Percentiles rank a stretch among this genome's conserved stretches.
These are phyloP conservation scores for Metschnikowia colocasiae DNA, from an alignment of 805 yeast species.

Conservation along the genomic window DNA sequence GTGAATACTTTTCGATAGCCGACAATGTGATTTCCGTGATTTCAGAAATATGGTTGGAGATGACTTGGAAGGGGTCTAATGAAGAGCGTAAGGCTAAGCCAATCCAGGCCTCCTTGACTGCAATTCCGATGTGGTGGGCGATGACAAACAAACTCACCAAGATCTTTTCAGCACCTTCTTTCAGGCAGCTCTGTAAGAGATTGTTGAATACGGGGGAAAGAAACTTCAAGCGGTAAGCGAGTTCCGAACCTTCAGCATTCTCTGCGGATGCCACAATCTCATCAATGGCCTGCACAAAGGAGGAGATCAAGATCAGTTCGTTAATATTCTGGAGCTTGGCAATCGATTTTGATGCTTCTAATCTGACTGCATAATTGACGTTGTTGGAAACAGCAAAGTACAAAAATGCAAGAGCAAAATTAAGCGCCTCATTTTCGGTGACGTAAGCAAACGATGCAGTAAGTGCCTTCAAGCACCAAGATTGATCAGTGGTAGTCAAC, in stretches of 20 bases:
- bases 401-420: slow-evolving; percentile 49
- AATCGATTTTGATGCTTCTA: slow-evolving; percentile 31
- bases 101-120: slow-evolving; percentile 66
- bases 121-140: slow-evolving; percentile 27
- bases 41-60: slow-evolving; percentile 26
- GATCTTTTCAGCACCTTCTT: slow-evolving; percentile 16
- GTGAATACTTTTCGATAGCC: slow-evolving; percentile 19
- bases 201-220: slow-evolving; percentile 25
- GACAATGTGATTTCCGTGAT: slow-evolving; percentile 21
- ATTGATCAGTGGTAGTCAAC: slow-evolving; percentile 43
- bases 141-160: slow-evolving; percentile 24
- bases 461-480: slow-evolving; percentile 53
- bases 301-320: slow-evolving; percentile 32
- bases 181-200: slow-evolving; percentile 23
- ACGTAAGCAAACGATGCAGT: slow-evolving; percentile 25
- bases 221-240: slow-evolving; percentile 18
- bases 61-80: slow-evolving; percentile 52
- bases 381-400: slow-evolving; percentile 42
- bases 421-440: slow-evolving; percentile 5
- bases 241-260: slow-evolving; percentile 14
- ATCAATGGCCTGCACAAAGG: slow-evolving; percentile 44
- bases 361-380: slow-evolving; percentile 33
- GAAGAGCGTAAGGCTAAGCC: slow-evolving; percentile 58
- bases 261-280: slow-evolving; percentile 18
- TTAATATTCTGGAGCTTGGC: slow-evolving; percentile 23